phyloP scores from a whole-genome alignment of 1,284 basidiomycete species.

The Rhodotorula sp. region DNA sequence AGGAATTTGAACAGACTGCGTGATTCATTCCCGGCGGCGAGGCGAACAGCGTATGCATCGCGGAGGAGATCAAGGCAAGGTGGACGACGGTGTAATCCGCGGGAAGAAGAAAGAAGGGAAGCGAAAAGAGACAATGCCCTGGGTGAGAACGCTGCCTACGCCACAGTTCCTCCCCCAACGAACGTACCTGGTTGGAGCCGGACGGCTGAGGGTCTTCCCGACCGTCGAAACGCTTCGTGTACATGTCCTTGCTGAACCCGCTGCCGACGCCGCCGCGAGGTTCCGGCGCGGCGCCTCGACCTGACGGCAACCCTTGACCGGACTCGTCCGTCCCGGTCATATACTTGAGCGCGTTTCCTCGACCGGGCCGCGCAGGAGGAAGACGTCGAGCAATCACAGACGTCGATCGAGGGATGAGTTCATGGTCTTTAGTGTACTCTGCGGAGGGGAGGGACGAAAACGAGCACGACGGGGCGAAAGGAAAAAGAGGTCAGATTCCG shows the following conservation, averaged over 20 bases:
- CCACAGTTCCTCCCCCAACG: neutral
- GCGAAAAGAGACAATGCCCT: conserved; percentile 4
- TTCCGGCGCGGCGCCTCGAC: conserved; percentile 32
- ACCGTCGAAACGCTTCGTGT: conserved; percentile 87
- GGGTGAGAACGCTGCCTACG: neutral
- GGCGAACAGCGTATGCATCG: neutral
- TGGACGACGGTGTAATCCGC: neutral
- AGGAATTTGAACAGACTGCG: conserved; percentile 27
- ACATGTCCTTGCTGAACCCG: conserved; percentile 45
- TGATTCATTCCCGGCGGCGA: neutral
- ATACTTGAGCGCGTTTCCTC: conserved; percentile 67
- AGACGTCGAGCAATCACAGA: conserved; percentile 89
- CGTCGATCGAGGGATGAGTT: conserved; percentile 88
- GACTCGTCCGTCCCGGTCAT: conserved; percentile 33
- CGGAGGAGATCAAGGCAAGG: neutral
- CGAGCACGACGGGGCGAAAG: conserved; percentile 1
- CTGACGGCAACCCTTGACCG: conserved; percentile 17
- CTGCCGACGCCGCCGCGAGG: conserved; percentile 44
- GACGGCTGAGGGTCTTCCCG: conserved; percentile 59
- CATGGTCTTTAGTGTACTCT: conserved; percentile 92
- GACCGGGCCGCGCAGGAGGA: conserved; percentile 79
- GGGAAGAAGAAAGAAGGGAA: neutral
- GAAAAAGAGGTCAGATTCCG: neutral
- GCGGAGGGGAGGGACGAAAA: conserved; percentile 18
- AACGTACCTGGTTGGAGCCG: conserved; percentile 22